A percentile compares a stretch with the other conserved stretches of the same genome.
These are phyloP conservation scores for Colletotrichum sp. DNA, from an alignment of 2,329 filamentous ascomycete genomes.

Conservation along the genomic window DNA sequence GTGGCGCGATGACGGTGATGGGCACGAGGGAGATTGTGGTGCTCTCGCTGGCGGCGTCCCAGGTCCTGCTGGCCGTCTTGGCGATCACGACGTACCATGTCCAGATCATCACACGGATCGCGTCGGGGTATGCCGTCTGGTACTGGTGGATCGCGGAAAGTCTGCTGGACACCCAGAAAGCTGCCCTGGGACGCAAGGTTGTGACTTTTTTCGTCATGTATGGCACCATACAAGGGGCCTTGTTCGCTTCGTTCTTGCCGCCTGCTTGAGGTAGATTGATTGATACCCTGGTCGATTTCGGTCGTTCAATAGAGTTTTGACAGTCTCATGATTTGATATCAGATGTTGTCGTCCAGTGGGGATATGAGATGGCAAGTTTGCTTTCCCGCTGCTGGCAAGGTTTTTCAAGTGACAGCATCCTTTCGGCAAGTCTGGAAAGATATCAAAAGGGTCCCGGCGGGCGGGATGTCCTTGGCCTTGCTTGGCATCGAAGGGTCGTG, in stretches of 20 bases:
- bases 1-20: slow-evolving; percentile 27
- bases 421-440: slow-evolving; percentile 1
- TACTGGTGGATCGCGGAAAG: slow-evolving; percentile 76
- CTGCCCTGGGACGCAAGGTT: slow-evolving; percentile 39
- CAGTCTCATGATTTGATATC: neutral
- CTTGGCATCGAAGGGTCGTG: neutral
- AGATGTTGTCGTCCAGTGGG: no score
- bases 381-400: neutral
- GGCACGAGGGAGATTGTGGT: slow-evolving; percentile 27
- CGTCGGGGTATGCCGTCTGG: slow-evolving; percentile 89
- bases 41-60: slow-evolving; percentile 69
- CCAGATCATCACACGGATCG: slow-evolving; percentile 89
- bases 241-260: slow-evolving; percentile 91
- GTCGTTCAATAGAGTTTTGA: neutral
- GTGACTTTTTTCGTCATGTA: slow-evolving; percentile 81
- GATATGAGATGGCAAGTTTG: neutral
- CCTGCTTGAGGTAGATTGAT: slow-evolving; percentile 60
- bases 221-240: slow-evolving; percentile 76
- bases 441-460: neutral
- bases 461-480: neutral
- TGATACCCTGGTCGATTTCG: neutral
- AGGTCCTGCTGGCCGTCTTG: slow-evolving; percentile 72
- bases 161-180: slow-evolving; percentile 36
- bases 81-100: slow-evolving; percentile 86
- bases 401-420: neutral